Base-by-base conservation (phyloP, 2,329 filamentous ascomycete species). In the Xylaria sp. region DNA sequence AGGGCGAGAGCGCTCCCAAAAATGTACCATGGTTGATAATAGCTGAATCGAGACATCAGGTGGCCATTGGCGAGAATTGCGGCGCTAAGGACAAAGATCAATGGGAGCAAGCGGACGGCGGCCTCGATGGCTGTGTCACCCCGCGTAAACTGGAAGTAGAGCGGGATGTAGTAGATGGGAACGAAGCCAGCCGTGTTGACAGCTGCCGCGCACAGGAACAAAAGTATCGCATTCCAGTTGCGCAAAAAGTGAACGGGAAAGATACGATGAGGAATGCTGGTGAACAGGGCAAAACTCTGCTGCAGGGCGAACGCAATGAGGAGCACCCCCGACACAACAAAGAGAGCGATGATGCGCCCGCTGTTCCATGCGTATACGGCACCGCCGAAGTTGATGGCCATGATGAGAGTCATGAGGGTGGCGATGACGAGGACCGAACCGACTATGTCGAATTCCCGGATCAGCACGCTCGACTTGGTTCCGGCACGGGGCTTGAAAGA, bases 361-460 rank as follows among this genome's bases (percentile, higher is more conserved):
- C 68, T 69, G 24, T 68, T 66, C 82, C 82, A 86, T 0, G 71
- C 60, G 61, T 74, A 85, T 11, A 72, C 51, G 0, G 67, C 66
- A 1, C 81, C 82, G 4, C 74, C 80, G 43, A 82, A 78, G 17
- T 71, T 72, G 40, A 83, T 71, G 0, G 70, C 78, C 63, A 84
- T 71, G 17, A 78, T 66, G 37, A 78, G 67, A 7, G 67, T 67
- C 1, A 72, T 65, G 51, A 57, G 66, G 2, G 72, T 67, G 2
- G 69, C 78, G 1, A 71, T 62, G 39, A 69, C 72, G 7, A 84
- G 68, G 4, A 77, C 37, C 0, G 71, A 66, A 1, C 81, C 80
- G 2, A 78, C 39, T n/a, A 63, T 76, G 61, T 80, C 78, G n/a
- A 82, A 59, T 8, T 66, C 1, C 7, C 59, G 1, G 39, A 22